These are phyloP conservation scores for Paecilomyces fulvus DNA, from an alignment of 2,329 filamentous ascomycete genomes.

Conservation along the genomic window DNA sequence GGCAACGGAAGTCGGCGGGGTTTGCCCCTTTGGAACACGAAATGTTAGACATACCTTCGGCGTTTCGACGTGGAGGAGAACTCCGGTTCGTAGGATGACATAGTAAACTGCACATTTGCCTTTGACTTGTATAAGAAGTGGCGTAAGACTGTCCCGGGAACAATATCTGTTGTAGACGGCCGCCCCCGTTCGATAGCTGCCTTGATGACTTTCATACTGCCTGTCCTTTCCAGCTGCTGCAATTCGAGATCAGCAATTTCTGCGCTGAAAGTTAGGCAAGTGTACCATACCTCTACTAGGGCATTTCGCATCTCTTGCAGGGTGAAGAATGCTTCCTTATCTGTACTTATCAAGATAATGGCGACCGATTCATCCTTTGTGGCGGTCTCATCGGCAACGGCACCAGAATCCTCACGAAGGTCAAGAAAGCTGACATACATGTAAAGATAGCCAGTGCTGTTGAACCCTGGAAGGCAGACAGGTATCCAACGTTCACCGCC, in stretches of 20 bases:
- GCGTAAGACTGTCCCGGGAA: constrained; percentile 69
- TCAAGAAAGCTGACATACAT: constrained; percentile 98
- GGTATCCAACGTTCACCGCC: constrained; percentile 98
- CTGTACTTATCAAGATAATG: constrained; percentile 81
- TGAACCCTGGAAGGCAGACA: constrained; percentile 90
- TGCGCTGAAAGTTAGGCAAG: constrained; percentile 16
- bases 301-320: constrained; percentile 63
- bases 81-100: constrained; percentile 68
- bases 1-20: no score
- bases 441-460: constrained; percentile 91
- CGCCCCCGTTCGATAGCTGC: constrained; percentile 63
- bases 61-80: constrained; percentile 55
- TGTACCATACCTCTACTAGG: constrained; percentile 44
- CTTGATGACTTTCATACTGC: constrained; percentile 66
- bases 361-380: constrained; percentile 65
- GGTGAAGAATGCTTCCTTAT: constrained; percentile 89
- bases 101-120: constrained; percentile 90
- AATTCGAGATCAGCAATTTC: constrained; percentile 2
- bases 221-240: constrained; percentile 65
- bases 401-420: constrained; percentile 42
- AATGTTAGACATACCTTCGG: constrained; percentile 45
- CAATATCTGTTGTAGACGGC: constrained; percentile 62
- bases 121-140: constrained; percentile 96
- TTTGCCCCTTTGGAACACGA: background rate
- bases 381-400: constrained; percentile 31